Evolutionary conservation across 495 filamentous ascomycete genomes (phyloP).

Genomic region (Penicillium bovifimosum): DNA sequence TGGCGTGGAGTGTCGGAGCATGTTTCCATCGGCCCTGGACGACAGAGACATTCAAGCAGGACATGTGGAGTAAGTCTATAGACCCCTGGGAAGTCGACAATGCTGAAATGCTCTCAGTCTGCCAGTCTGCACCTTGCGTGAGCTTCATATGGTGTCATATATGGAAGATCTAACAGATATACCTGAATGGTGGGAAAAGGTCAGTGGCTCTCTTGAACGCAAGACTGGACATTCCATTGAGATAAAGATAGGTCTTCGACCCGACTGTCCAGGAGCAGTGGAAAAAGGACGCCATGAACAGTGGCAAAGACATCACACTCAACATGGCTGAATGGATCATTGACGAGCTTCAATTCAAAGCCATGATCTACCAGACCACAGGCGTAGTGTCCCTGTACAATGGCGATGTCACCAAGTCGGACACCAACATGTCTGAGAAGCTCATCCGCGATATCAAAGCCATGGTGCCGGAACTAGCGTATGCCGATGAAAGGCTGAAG

Average conservation of each 20-base stretch:
- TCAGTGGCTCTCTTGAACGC: conserved; percentile 15
- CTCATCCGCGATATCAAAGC: conserved; percentile 31
- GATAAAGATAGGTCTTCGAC: conserved; percentile 32
- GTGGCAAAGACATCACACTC: conserved; percentile 31
- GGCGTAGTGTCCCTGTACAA: conserved; percentile 33
- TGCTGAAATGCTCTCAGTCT: conserved; percentile 12
- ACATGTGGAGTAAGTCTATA: conserved; percentile 26
- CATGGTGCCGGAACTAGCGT: conserved; percentile 18
- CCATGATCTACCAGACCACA: conserved; percentile 29
- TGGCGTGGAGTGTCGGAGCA: conserved; percentile 20
- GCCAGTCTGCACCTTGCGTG: conserved; percentile 37
- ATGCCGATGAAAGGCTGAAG: conserved; percentile 8
- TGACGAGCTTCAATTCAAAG: conserved; percentile 47
- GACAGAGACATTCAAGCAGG: conserved; percentile 32
- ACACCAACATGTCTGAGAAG: conserved; percentile 22
- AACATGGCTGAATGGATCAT: conserved; percentile 51
- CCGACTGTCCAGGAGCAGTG: conserved; percentile 33
- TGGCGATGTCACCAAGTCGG: conserved; percentile 37
- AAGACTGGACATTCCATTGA: background rate
- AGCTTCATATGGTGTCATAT: conserved; percentile 30
- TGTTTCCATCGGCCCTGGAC: conserved; percentile 31
- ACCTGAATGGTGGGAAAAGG: conserved; percentile 48
- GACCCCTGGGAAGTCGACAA: background rate
- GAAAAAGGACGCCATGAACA: conserved; percentile 30
- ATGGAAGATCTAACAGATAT: conserved; percentile 45